A percentile compares a stretch with the other conserved stretches of the same genome.
These are phyloP conservation scores for Coniochaeta ligniaria DNA, from an alignment of 2,329 filamentous ascomycete genomes.

Conservation along the genomic window DNA sequence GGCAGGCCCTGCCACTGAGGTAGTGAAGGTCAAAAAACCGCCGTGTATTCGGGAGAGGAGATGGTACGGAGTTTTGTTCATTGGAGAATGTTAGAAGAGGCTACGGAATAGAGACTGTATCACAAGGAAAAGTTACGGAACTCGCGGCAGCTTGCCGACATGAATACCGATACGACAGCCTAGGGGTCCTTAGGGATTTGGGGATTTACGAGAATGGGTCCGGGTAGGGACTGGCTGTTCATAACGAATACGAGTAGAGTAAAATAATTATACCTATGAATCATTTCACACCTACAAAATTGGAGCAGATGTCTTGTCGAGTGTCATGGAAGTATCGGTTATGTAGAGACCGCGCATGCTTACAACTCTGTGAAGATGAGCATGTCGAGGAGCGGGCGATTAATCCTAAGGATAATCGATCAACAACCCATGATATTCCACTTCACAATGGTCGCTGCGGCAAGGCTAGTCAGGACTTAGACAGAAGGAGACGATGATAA, in stretches of 20 bases:
- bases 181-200: neutral
- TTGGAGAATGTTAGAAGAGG: neutral
- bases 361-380: too few relatives aligned
- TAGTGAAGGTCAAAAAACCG: conserved; percentile 5
- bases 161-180: neutral
- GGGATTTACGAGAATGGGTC: neutral
- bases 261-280: conserved; percentile 1
- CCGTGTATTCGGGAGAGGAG: neutral
- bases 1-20: conserved; percentile 15
- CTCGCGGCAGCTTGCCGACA: neutral
- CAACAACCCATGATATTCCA: too few relatives aligned
- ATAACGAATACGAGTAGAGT: conserved; percentile 3
- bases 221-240: neutral
- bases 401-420: too few relatives aligned
- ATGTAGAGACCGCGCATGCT: too few relatives aligned
- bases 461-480: neutral
- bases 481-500: neutral
- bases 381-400: too few relatives aligned
- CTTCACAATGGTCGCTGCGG: too few relatives aligned
- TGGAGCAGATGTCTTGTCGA: neutral
- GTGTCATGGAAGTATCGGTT: too few relatives aligned
- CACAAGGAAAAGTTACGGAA: neutral
- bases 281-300: neutral
- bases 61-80: neutral
- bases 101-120: neutral